Percentiles rank a stretch among this genome's conserved stretches.
These are phyloP conservation scores for Macroventuria anomochaeta DNA, from an alignment of 2,329 filamentous ascomycete species.

Conservation along the genomic window DNA sequence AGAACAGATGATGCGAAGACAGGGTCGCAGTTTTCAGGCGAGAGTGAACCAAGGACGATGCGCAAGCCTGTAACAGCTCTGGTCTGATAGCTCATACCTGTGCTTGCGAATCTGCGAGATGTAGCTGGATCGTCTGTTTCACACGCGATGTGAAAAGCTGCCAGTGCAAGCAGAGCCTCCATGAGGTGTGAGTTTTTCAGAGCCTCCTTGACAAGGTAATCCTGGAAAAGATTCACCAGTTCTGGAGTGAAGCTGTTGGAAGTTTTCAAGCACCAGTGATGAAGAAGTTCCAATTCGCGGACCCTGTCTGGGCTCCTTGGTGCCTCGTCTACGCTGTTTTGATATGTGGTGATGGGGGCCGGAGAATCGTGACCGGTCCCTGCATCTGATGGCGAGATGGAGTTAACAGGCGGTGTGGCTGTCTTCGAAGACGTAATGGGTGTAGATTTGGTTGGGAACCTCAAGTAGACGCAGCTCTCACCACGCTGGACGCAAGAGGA, in stretches of 20 bases:
- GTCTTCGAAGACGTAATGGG: background rate
- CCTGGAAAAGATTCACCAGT: slow-evolving; percentile 12
- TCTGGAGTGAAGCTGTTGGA: slow-evolving; percentile 18
- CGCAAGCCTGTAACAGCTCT: slow-evolving; percentile 13
- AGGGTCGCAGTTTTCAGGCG: slow-evolving; percentile 15
- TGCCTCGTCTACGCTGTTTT: background rate
- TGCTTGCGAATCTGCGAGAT: slow-evolving; percentile 10
- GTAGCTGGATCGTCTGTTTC: slow-evolving; percentile 5
- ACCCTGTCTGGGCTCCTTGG: slow-evolving; percentile 1
- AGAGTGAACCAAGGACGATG: slow-evolving; percentile 6
- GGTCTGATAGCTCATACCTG: slow-evolving; percentile 17
- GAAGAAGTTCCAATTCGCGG: slow-evolving; percentile 19
- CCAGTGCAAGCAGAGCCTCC: slow-evolving; percentile 22
- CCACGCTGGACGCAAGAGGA: slow-evolving; percentile 12
- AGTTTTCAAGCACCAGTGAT: slow-evolving; percentile 21
- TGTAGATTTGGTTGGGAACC: slow-evolving; percentile 6
- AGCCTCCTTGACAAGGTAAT: slow-evolving; percentile 19
- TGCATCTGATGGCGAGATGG: background rate
- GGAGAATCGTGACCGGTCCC: background rate
- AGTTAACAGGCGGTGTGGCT: background rate
- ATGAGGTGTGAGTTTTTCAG: slow-evolving; percentile 22
- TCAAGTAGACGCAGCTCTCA: slow-evolving; percentile 16
- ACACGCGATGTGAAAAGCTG: slow-evolving; percentile 19
- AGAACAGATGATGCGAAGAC: slow-evolving; percentile 17
- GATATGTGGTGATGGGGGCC: background rate